These are phyloP conservation scores for Schoenoplectus tabernaemontani DNA, from an alignment of 202 grass and related monocot species.

Conservation along the genomic window DNA sequence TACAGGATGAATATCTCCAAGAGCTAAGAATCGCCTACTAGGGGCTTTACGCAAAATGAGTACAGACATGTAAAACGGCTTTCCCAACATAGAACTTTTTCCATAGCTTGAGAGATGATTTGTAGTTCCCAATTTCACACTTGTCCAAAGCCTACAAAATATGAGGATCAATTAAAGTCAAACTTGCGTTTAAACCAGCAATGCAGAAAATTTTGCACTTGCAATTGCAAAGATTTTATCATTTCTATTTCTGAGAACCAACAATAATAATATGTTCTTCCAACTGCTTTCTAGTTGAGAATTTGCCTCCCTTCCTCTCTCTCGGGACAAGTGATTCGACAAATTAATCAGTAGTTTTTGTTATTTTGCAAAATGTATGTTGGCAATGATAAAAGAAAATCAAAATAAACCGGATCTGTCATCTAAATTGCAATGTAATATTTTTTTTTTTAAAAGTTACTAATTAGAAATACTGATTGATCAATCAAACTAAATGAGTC, in stretches of 20 bases:
- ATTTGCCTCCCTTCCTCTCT: no score
- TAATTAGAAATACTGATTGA: not conserved
- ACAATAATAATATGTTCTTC: not conserved
- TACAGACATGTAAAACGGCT: conserved; percentile 33
- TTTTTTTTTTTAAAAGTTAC: not conserved
- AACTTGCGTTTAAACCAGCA: not conserved
- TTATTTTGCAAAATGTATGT: not conserved
- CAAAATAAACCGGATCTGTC: not conserved
- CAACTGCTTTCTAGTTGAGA: not conserved
- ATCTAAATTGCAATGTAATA: not conserved
- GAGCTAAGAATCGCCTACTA: conserved; percentile 48
- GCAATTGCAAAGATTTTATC: no score
- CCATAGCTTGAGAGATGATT: conserved; percentile 61
- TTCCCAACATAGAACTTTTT: conserved; percentile 42
- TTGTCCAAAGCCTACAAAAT: conserved; percentile 38
- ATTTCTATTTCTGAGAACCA: not conserved
- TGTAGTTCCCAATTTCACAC: conserved; percentile 33
- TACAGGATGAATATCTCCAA: conserved; percentile 46
- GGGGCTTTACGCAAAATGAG: conserved; percentile 60
- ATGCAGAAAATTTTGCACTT: not conserved
- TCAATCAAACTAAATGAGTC: not conserved
- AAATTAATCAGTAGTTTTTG: not conserved
- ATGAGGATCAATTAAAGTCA: not conserved
- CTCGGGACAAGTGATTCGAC: not conserved
- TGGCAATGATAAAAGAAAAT: not conserved